Conservation (phyloP, 352 stramenopile genomes). For the Globisporangium solare region DNA sequence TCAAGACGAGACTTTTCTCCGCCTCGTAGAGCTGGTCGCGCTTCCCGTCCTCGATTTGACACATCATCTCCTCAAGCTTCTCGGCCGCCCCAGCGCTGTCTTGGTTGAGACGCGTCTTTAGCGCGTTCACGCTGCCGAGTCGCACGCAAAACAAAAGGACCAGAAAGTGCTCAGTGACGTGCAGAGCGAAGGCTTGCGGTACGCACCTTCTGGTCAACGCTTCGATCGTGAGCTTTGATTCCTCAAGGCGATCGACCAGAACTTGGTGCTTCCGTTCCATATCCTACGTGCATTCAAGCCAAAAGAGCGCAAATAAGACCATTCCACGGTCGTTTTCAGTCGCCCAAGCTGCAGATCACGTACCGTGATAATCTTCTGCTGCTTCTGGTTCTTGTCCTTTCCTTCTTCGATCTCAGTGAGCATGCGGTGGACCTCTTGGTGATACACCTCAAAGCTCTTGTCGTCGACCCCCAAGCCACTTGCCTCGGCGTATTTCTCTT, state of each 20-base stretch:
- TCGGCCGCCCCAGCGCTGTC: conserved; percentile 59
- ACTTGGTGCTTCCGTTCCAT: conserved; percentile 64
- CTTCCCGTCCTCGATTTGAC: conserved; percentile 64
- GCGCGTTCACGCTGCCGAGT: conserved; percentile 43
- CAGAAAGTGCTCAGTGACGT: too few relatives aligned
- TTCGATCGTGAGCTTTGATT: conserved; percentile 66
- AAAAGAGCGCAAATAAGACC: too few relatives aligned
- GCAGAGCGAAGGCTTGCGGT: background rate
- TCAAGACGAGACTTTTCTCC: conserved; percentile 44
- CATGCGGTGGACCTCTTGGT: conserved; percentile 61
- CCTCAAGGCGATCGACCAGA: conserved; percentile 55
- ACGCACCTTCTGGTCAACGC: conserved; percentile 54
- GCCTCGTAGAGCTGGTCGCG: conserved; percentile 57
- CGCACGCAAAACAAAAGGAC: too few relatives aligned
- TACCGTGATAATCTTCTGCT: conserved; percentile 68
- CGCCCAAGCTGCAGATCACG: background rate
- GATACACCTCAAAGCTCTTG: conserved; percentile 65
- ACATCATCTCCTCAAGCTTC: conserved; percentile 60
- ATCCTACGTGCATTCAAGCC: conserved; percentile 26
- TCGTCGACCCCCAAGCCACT: conserved; percentile 38
- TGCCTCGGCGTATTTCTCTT: conserved; percentile 1
- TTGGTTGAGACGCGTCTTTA: conserved; percentile 70
- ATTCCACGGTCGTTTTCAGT: too few relatives aligned
- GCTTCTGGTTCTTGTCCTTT: conserved; percentile 49
- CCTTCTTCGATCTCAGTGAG: conserved; percentile 59